These are phyloP conservation scores for Tetrahymena elliotti DNA, from an alignment of 73 alveolate genomes.

Conservation along the genomic window DNA sequence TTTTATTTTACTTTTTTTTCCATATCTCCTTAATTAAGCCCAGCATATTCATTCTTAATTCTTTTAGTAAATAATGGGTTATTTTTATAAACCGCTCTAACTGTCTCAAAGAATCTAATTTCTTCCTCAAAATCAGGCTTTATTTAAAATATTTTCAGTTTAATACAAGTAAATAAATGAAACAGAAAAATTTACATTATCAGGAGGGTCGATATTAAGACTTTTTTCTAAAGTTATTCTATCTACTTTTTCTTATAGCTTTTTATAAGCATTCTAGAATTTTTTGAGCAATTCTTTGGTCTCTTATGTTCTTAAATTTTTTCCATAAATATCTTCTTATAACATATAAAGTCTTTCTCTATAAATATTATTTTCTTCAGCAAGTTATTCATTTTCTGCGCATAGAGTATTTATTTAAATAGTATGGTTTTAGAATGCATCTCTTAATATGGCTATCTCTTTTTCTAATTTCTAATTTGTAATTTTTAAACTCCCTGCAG, in stretches of 20 bases:
- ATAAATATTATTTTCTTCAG: background rate
- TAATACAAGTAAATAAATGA: background rate
- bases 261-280: background rate
- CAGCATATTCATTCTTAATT: background rate
- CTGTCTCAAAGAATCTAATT: background rate
- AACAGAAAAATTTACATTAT: background rate
- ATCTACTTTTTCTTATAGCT: background rate
- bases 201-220: background rate
- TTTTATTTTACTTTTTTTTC: background rate
- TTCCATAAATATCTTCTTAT: background rate
- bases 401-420: background rate
- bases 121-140: background rate
- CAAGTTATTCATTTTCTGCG: background rate
- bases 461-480: background rate
- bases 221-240: background rate
- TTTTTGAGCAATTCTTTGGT: background rate
- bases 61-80: background rate
- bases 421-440: background rate
- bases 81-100: background rate
- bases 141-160: background rate
- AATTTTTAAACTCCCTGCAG: background rate
- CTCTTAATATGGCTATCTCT: background rate
- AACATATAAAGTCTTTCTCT: background rate
- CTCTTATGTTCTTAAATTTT: background rate
- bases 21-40: background rate